These are phyloP conservation scores for Solanum chacoense DNA, from an alignment of 305 asterid genomes.

Conservation along the genomic window DNA sequence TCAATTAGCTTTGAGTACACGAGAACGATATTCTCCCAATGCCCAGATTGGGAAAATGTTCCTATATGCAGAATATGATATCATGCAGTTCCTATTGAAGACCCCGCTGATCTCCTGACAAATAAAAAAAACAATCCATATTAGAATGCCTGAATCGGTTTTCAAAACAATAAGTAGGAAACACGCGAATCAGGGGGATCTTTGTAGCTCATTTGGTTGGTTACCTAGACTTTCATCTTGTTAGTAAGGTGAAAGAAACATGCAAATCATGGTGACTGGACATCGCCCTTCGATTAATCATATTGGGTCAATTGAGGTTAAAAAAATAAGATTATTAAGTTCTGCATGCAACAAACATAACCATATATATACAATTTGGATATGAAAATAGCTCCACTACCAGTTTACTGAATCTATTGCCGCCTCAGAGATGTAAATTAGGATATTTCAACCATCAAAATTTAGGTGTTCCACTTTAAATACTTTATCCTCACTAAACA, in stretches of 20 bases:
- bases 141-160: not conserved
- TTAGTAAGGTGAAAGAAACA: not conserved
- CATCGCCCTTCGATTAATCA: not conserved
- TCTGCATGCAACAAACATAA: not conserved
- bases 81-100: slow-evolving; percentile 20
- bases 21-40: slow-evolving; percentile 14
- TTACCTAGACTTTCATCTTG: not conserved
- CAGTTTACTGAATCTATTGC: not conserved
- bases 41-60: slow-evolving; percentile 18
- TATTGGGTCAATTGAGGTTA: not conserved
- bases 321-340: not conserved
- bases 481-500: not conserved
- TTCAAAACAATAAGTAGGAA: not conserved
- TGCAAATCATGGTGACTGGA: not conserved
- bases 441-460: not conserved
- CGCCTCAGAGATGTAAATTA: not conserved
- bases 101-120: slow-evolving; percentile 16
- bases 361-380: not conserved
- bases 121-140: not conserved
- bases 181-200: not conserved
- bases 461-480: not conserved
- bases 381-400: not conserved
- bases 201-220: not conserved
- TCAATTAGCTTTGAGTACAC: not conserved
- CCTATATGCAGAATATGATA: slow-evolving; percentile 16